Conservation (phyloP, 163 green algal genomes). For the Smithsoniella earleae region DNA sequence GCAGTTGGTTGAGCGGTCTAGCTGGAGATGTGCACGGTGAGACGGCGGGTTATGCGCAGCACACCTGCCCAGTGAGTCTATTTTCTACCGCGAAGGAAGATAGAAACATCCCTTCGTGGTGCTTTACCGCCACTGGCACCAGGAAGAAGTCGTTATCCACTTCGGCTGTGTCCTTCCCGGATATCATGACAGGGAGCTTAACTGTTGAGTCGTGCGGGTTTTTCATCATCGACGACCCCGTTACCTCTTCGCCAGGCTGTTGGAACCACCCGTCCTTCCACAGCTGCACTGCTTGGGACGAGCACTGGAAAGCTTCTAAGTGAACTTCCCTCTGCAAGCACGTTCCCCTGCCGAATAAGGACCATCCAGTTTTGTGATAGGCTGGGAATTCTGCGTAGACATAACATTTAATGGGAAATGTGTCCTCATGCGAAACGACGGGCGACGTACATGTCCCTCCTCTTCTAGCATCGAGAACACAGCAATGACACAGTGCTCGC, state of each 20-base stretch:
- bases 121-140: constrained; percentile 73
- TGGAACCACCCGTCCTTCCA: constrained; percentile 63
- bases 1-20: no score
- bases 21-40: no score
- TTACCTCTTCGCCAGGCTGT: constrained; percentile 34
- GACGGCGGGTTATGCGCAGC: no score
- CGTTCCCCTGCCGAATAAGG: neutral
- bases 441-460: neutral
- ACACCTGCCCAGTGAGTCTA: constrained; percentile 57
- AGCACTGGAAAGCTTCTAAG: constrained; percentile 60
- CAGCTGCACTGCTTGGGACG: constrained; percentile 61
- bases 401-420: neutral
- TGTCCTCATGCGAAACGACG: neutral
- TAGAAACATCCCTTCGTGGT: constrained; percentile 71
- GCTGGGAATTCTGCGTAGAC: neutral
- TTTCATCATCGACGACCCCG: constrained; percentile 48
- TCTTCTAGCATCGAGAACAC: constrained; percentile 54
- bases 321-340: constrained; percentile 40
- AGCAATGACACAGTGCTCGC: constrained; percentile 66
- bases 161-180: constrained; percentile 73
- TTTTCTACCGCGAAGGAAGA: constrained; percentile 91
- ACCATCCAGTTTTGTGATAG: neutral
- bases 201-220: constrained; percentile 67
- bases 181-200: constrained; percentile 58
- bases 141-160: constrained; percentile 97